These are phyloP conservation scores for Ophiostoma sp. DNA, from an alignment of 2,329 filamentous ascomycete species.

Conservation along the genomic window DNA sequence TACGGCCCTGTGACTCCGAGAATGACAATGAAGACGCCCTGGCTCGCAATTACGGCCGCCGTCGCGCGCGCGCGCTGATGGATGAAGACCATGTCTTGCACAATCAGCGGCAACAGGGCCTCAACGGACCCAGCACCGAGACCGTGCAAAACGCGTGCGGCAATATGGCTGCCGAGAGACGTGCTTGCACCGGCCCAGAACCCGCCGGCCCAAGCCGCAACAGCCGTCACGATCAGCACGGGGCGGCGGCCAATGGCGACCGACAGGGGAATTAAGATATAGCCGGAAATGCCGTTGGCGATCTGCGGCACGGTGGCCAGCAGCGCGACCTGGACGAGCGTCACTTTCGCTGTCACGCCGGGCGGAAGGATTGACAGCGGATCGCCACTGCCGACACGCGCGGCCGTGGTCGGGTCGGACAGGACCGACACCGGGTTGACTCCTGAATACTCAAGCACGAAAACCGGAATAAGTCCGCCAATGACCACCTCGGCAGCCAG, in stretches of 20 bases:
- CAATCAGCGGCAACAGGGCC: slow-evolving; percentile 36
- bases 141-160: slow-evolving; percentile 34
- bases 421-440: slow-evolving; percentile 32
- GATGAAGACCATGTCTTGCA: slow-evolving; percentile 39
- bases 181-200: slow-evolving; percentile 35
- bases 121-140: slow-evolving; percentile 37
- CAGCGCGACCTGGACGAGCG: background rate
- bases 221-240: slow-evolving; percentile 34
- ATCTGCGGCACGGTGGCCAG: background rate
- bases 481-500: slow-evolving; percentile 32
- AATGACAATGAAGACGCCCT: slow-evolving; percentile 32
- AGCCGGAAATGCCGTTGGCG: background rate
- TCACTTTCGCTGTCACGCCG: background rate
- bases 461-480: slow-evolving; percentile 34
- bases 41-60: slow-evolving; percentile 23
- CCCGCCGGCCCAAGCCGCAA: slow-evolving; percentile 35
- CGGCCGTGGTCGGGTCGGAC: slow-evolving; percentile 14
- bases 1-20: slow-evolving; percentile 33
- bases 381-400: background rate
- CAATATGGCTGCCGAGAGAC: slow-evolving; percentile 30
- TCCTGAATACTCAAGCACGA: slow-evolving; percentile 36
- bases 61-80: slow-evolving; percentile 32
- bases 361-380: background rate
- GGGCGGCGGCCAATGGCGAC: slow-evolving; percentile 24
- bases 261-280: background rate